Percentiles rank a stretch among this genome's conserved stretches.
These are phyloP conservation scores for Chamaecyparis obtusa DNA, from an alignment of 75 land plant species.

Conservation along the genomic window DNA sequence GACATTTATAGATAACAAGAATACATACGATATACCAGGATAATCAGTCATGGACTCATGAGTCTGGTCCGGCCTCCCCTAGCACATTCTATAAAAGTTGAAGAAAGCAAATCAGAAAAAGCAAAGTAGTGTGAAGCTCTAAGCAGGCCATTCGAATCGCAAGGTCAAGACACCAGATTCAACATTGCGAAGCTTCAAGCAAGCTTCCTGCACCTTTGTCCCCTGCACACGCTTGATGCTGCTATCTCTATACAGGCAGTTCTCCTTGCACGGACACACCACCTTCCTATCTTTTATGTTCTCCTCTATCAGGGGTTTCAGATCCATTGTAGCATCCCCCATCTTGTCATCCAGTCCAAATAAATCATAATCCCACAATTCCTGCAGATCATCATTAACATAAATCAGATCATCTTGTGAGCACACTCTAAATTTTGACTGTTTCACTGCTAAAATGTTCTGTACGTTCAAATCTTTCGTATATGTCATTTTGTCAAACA, in stretches of 20 bases:
- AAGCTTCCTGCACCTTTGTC: background rate
- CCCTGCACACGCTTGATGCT: background rate
- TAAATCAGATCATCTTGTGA: too few species aligned
- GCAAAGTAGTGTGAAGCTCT: too few species aligned
- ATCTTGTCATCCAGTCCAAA: constrained; percentile 44
- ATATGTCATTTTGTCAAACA: background rate
- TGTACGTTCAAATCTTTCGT: too few species aligned
- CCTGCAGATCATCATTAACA: constrained; percentile 18
- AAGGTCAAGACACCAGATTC: background rate
- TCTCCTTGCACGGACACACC: background rate
- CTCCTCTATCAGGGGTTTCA: constrained; percentile 25
- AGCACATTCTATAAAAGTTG: too few species aligned
- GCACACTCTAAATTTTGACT: too few species aligned
- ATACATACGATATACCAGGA: too few species aligned
- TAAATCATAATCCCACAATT: constrained; percentile 50
- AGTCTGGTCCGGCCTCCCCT: too few species aligned
- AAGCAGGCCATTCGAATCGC: background rate
- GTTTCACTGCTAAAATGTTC: too few species aligned
- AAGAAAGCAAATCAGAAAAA: too few species aligned
- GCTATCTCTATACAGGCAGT: background rate
- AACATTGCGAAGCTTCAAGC: background rate
- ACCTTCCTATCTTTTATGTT: constrained; percentile 14
- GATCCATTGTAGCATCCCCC: constrained; percentile 52
- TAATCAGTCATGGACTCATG: too few species aligned
- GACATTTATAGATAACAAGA: too few species aligned